Conservation (phyloP, 2,329 filamentous ascomycete genomes). For the Penicillium sp. region DNA sequence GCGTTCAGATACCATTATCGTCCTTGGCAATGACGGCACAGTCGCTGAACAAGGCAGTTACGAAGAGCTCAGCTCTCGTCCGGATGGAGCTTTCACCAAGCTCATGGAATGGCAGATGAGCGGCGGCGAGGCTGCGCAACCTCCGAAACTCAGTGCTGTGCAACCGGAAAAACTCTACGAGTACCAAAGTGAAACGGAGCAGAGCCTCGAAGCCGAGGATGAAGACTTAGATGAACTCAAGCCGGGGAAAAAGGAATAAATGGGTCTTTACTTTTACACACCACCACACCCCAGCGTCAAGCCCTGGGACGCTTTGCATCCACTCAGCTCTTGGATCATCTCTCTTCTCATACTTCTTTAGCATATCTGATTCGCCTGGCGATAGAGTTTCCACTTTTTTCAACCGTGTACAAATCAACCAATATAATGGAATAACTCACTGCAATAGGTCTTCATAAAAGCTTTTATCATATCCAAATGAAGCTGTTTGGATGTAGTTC, state of each 20-base stretch:
- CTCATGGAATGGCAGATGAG: constrained; percentile 99
- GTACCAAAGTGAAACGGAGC: constrained; percentile 34
- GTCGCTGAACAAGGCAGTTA: constrained; percentile 92
- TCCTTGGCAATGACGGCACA: constrained; percentile 76
- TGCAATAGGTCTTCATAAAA: not conserved
- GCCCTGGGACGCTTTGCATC: constrained; percentile 2
- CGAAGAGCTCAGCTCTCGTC: constrained; percentile 65
- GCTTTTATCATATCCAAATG: not conserved
- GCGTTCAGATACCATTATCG: constrained; percentile 88
- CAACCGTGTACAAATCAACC: constrained; percentile 16
- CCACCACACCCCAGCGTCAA: not conserved
- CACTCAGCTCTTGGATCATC: constrained; percentile 4
- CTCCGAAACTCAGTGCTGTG: constrained; percentile 33
- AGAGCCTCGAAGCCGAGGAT: constrained; percentile 29
- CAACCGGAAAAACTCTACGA: constrained; percentile 51
- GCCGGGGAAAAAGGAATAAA: constrained; percentile 19
- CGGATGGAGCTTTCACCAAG: constrained; percentile 80
- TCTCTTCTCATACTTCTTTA: constrained; percentile 12
- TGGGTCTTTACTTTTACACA: not conserved
- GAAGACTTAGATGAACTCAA: constrained; percentile 26
- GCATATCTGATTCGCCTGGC: constrained; percentile 6
- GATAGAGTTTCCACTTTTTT: constrained; percentile 13
- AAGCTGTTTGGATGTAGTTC: not conserved
- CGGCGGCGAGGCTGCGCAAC: constrained; percentile 58
- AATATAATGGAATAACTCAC: not conserved